A percentile compares a stretch with the other conserved stretches of the same genome.
Conservation (phyloP, 1,139 yeast genomes). For the Magnusiomyces ingens region DNA sequence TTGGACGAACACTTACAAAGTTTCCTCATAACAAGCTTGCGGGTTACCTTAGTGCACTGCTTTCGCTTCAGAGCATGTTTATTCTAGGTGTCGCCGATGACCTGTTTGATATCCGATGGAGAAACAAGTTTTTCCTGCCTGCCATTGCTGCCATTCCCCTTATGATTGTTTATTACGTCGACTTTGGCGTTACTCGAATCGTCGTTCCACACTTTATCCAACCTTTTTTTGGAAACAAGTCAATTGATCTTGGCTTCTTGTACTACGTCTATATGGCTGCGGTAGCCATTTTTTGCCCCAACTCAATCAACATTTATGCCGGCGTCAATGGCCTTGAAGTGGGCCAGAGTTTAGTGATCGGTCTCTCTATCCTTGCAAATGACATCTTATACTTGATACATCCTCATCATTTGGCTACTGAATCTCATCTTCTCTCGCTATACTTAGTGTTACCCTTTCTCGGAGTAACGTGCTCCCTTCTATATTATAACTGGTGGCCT, state of each 20-base stretch:
- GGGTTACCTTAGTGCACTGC: constrained; percentile 75
- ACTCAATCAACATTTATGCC: constrained; percentile 92
- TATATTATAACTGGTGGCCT: constrained; percentile 83
- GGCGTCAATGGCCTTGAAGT: constrained; percentile 96
- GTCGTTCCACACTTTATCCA: constrained; percentile 70
- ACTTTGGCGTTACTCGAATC: constrained; percentile 88
- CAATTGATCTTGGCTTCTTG: constrained; percentile 68
- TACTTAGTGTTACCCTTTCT: constrained; percentile 77
- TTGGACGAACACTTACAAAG: constrained; percentile 19
- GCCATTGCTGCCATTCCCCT: constrained; percentile 92
- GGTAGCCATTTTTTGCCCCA: constrained; percentile 88
- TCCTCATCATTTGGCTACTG: constrained; percentile 58
- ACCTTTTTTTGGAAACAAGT: constrained; percentile 26
- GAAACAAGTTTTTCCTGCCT: constrained; percentile 92
- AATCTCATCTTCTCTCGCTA: constrained; percentile 76
- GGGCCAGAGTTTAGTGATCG: constrained; percentile 83
- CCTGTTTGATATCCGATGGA: constrained; percentile 91
- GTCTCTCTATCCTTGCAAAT: constrained; percentile 61
- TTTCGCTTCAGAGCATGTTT: constrained; percentile 78
- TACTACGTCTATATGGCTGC: constrained; percentile 90
- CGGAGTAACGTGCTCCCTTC: constrained; percentile 74
- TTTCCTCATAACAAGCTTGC: constrained; percentile 85
- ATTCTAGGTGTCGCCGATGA: constrained; percentile 90
- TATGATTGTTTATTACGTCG: constrained; percentile 84
- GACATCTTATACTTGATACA: constrained; percentile 62